A percentile compares a stretch with the other conserved stretches of the same genome.
phyloP scores from a whole-genome alignment of 1,284 basidiomycete species.

The Moesziomyces antarcticus region DNA sequence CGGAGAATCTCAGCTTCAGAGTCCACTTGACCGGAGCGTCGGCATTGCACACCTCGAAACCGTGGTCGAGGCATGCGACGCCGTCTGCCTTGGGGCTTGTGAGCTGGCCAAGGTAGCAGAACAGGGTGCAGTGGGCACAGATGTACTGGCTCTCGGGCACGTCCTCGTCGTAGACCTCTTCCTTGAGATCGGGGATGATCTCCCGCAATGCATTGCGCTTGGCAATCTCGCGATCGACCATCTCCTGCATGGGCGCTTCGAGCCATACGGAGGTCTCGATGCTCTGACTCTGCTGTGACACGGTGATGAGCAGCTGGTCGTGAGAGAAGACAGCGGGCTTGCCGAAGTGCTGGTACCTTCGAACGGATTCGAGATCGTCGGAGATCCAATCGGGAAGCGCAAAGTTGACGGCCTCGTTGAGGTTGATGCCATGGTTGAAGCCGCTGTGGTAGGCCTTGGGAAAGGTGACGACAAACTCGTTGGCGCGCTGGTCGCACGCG shows the following conservation, averaged over 20 bases:
- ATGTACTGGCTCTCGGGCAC: conserved; percentile 92
- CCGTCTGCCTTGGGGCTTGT: conserved; percentile 72
- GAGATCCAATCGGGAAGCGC: conserved; percentile 95
- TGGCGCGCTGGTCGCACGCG: conserved; percentile 94
- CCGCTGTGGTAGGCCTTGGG: conserved; percentile 99
- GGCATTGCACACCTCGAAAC: conserved; percentile 80
- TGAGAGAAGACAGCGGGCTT: conserved; percentile 98
- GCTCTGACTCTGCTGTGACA: conserved; percentile 90
- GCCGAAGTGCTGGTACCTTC: conserved; percentile 83
- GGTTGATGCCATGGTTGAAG: conserved; percentile 97
- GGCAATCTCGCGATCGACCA: conserved; percentile 84
- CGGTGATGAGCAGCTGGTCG: conserved; percentile 93
- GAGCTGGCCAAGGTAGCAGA: conserved; percentile 94
- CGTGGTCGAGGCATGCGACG: conserved; percentile 88
- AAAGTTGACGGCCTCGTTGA: conserved; percentile 99
- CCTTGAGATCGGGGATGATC: conserved; percentile 73
- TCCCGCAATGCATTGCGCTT: conserved; percentile 73
- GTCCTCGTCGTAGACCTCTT: conserved; percentile 82
- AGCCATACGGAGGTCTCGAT: conserved; percentile 90
- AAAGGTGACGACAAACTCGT: conserved; percentile 94
- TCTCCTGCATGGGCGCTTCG: conserved; percentile 80
- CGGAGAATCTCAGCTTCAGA: conserved; percentile 83
- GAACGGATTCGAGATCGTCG: conserved; percentile 85
- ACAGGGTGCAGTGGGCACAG: conserved; percentile 90
- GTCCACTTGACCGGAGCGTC: conserved; percentile 73